phyloP scores from a whole-genome alignment of 2,329 filamentous ascomycete genomes.

The Colletotrichum endophyticum region DNA sequence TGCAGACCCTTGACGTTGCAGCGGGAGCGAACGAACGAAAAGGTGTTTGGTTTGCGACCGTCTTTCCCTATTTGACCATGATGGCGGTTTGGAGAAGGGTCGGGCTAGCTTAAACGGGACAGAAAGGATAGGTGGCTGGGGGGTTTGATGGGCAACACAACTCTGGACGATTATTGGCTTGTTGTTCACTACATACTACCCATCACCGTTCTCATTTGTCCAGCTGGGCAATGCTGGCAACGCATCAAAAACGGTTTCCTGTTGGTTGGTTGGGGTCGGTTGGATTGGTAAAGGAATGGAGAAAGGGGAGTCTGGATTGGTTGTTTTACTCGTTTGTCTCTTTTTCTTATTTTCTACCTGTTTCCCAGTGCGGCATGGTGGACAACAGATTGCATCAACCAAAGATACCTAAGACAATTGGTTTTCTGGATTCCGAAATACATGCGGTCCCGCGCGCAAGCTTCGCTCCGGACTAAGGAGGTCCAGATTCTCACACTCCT shows the following conservation, averaged over 20 bases:
- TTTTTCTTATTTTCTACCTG: neutral
- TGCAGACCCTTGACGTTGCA: conserved; percentile 3
- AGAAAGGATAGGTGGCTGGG: neutral
- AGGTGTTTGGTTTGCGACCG: neutral
- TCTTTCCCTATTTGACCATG: neutral
- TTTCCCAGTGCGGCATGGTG: neutral
- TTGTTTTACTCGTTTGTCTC: neutral
- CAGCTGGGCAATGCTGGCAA: neutral
- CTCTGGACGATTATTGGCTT: neutral
- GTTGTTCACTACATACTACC: neutral
- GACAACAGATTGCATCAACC: neutral
- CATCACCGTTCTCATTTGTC: neutral
- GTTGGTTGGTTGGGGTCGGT: neutral
- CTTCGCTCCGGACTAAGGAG: neutral
- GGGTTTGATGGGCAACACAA: neutral
- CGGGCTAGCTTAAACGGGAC: neutral
- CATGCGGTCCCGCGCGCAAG: neutral
- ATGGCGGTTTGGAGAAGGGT: neutral
- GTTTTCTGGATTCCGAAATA: neutral
- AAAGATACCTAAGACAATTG: neutral
- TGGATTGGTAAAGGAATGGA: neutral
- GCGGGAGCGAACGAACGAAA: conserved; percentile 6
- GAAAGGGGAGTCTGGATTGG: neutral
- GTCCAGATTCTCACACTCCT: neutral
- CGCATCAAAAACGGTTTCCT: neutral